phyloP scores from a whole-genome alignment of 1,284 basidiomycete genomes.

The Rhodotorula mucilaginosa region DNA sequence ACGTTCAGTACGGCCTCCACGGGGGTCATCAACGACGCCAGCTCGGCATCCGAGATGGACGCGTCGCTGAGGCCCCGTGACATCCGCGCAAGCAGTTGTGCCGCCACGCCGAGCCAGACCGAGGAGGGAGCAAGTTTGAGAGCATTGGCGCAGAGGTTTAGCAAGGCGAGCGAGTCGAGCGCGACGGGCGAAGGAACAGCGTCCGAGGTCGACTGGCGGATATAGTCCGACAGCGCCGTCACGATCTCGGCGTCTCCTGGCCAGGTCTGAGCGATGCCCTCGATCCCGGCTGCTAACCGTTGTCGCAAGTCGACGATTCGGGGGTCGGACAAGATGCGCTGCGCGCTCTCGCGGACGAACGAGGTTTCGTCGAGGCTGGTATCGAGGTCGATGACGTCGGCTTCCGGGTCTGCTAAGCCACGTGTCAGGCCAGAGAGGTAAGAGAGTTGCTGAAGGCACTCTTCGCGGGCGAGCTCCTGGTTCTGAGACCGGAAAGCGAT shows the following conservation, averaged over 20 bases:
- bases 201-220: slow-evolving; percentile 39
- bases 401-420: slow-evolving; percentile 44
- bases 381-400: slow-evolving; percentile 44
- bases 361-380: slow-evolving; percentile 36
- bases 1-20: slow-evolving; percentile 25
- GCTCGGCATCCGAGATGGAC: slow-evolving; percentile 10
- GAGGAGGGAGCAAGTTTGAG: slow-evolving; percentile 28
- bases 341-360: slow-evolving; percentile 19
- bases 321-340: slow-evolving; percentile 19
- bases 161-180: slow-evolving; percentile 36
- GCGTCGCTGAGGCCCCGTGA: slow-evolving; percentile 17
- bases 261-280: slow-evolving; percentile 30
- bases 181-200: slow-evolving; percentile 39
- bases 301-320: slow-evolving; percentile 32
- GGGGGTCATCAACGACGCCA: slow-evolving; percentile 20
- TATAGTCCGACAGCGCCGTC: slow-evolving; percentile 39
- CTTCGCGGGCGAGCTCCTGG: slow-evolving; percentile 29
- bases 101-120: slow-evolving; percentile 41
- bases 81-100: slow-evolving; percentile 32
- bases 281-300: slow-evolving; percentile 33
- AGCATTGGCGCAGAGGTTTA: slow-evolving; percentile 28
- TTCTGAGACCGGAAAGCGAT: background rate
- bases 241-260: slow-evolving; percentile 40
- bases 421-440: slow-evolving; percentile 43
- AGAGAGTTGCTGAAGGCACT: slow-evolving; percentile 40